A percentile compares a stretch with the other conserved stretches of the same genome.
phyloP scores from a whole-genome alignment of 257 asterid species.

The Przewalskia tangutica region DNA sequence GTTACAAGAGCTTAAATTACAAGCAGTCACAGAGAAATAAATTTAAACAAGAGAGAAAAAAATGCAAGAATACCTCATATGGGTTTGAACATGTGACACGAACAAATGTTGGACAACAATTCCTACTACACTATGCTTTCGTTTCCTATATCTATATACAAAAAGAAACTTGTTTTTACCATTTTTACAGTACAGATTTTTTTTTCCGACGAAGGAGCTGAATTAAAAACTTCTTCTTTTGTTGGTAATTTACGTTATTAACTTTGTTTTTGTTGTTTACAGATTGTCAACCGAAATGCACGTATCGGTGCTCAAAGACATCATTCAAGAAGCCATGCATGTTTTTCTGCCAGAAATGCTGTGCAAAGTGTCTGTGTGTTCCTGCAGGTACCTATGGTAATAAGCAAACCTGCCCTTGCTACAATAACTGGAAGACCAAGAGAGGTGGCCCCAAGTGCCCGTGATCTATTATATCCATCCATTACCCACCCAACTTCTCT shows the following conservation, averaged over 20 bases:
- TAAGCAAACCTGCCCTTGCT: slow-evolving; percentile 11
- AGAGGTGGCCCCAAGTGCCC: slow-evolving; percentile 12
- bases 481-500: neutral
- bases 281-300: slow-evolving; percentile 6
- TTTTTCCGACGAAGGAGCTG: too few relatives aligned
- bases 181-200: too few relatives aligned
- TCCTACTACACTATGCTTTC: too few relatives aligned
- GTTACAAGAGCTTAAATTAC: too few relatives aligned
- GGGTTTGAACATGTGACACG: too few relatives aligned
- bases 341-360: slow-evolving; percentile 10
- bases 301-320: neutral
- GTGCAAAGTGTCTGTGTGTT: slow-evolving; percentile 2
- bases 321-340: slow-evolving; percentile 1
- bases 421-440: slow-evolving; percentile 11
- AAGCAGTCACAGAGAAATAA: too few relatives aligned
- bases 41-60: too few relatives aligned
- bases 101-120: too few relatives aligned
- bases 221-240: too few relatives aligned
- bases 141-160: too few relatives aligned
- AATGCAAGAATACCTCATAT: too few relatives aligned
- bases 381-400: slow-evolving; percentile 9
- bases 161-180: too few relatives aligned
- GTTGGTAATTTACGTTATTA: neutral
- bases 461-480: neutral
- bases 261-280: neutral